A percentile compares a stretch with the other conserved stretches of the same genome.
phyloP scores from a whole-genome alignment of 768 basidiomycete genomes.

The Hemileccinum rubropunctum region DNA sequence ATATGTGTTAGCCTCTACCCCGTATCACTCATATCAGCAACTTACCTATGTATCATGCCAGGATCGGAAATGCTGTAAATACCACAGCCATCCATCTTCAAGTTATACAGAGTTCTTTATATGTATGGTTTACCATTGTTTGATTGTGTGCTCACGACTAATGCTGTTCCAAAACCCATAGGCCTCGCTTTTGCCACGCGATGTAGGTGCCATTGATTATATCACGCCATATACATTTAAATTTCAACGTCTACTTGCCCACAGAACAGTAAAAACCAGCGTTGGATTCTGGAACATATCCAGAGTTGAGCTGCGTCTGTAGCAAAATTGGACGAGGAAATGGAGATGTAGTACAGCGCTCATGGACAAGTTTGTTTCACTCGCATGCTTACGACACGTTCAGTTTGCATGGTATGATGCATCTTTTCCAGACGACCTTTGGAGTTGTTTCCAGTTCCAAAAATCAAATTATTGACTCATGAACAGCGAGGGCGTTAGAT shows the following conservation, averaged over 20 bases:
- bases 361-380: too few species aligned
- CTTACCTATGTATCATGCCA: neutral
- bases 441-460: too few species aligned
- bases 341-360: too few species aligned
- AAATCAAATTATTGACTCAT: too few species aligned
- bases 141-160: neutral
- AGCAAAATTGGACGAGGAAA: too few species aligned
- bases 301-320: too few species aligned
- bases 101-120: neutral
- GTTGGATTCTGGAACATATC: conserved; percentile 5
- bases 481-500: too few species aligned
- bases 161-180: neutral
- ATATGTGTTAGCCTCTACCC: neutral
- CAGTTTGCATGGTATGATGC: too few species aligned
- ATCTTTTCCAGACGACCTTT: too few species aligned
- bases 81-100: conserved; percentile 7
- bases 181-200: neutral
- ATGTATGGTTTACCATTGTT: neutral
- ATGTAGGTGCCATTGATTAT: neutral
- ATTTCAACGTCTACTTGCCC: neutral
- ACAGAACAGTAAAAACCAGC: conserved; percentile 9
- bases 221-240: neutral
- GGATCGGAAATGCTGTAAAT: conserved; percentile 4
- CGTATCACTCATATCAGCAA: neutral
- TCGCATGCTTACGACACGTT: too few species aligned